Evolutionary conservation across 768 basidiomycete species (phyloP), one percentile per base, ranked within the genome.

Genomic region (Pholiota microspora): DNA sequence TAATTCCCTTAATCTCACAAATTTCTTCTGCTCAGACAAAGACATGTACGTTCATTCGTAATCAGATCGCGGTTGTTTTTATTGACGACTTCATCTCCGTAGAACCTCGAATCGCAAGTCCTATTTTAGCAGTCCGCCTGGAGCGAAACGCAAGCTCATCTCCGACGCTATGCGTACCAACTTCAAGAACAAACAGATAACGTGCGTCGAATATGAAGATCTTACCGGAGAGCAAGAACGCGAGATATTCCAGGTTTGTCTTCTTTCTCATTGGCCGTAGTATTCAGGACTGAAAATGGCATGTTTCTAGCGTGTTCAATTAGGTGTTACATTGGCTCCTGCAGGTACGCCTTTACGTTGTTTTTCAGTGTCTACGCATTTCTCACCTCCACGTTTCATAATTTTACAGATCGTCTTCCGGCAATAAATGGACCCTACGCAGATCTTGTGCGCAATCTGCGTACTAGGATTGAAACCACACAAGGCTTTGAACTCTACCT

Each of bases 221-320:
- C 63, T 86, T 36, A 71, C 67, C 0, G 64, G 65, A 6, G 76
- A 81, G 47, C 78, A 81, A 62, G 89, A 88, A 59, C 77, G 85
- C 25, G 87, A 86, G 61, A 82, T 87, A 23, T 90, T 87, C 58
- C 76, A 81, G 71, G 82, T 74, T 57, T 36, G 72, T 56, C 7
- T 29, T 50, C 9, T 24, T 40, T 47, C 24, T 23, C 4, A 6
- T 24, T 21, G 10, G 21, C 13, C n/a, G 9, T 16, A 9, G 24
- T n/a, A 44, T 36, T 15, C n/a, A 13, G 24, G 16, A 28, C 25
- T 47, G 16, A 35, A n/a, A 28, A 3, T n/a, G 21, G 31, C 31
- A 31, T 51, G 52, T 56, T 15, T 49, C 28, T 40, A 81, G 79
- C 74, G 80, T 40, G 80, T 82, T 29, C 80, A 82, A 60, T 59